A percentile compares a stretch with the other conserved stretches of the same genome.
phyloP scores from a whole-genome alignment of 2,329 filamentous ascomycete genomes.

The Paraphaeosphaeria minitans region DNA sequence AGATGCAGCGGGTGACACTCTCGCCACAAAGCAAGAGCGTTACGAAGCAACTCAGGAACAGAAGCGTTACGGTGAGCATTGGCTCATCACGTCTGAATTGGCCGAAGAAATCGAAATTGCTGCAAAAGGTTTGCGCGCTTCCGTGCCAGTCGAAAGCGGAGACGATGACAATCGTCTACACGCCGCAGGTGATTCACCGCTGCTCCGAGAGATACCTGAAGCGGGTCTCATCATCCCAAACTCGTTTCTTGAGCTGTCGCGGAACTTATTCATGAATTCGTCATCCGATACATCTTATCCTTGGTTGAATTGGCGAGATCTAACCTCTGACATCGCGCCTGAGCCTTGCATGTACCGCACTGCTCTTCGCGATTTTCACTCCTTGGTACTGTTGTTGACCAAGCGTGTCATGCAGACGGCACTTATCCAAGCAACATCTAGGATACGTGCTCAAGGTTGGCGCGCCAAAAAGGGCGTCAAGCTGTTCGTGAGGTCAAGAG shows the following conservation, averaged over 20 bases:
- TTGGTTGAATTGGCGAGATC: constrained; percentile 41
- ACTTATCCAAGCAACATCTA: constrained; percentile 72
- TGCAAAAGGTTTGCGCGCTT: constrained; percentile 23
- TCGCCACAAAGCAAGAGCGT: constrained; percentile 68
- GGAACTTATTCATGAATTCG: constrained; percentile 45
- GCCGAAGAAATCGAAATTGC: constrained; percentile 45
- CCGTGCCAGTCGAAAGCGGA: constrained; percentile 16
- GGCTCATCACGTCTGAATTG: constrained; percentile 62
- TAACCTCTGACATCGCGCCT: constrained; percentile 27
- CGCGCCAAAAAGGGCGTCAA: constrained; percentile 33
- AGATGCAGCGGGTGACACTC: constrained; percentile 69
- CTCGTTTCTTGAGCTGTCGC: constrained; percentile 38
- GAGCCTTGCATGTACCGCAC: constrained; percentile 75
- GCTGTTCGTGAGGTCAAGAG: constrained; percentile 50
- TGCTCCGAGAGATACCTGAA: constrained; percentile 41
- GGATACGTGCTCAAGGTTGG: constrained; percentile 60
- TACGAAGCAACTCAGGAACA: constrained; percentile 66
- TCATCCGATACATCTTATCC: constrained; percentile 31
- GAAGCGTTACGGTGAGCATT: constrained; percentile 65
- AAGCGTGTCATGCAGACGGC: constrained; percentile 71
- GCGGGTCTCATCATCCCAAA: constrained; percentile 36
- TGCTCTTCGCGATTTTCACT: constrained; percentile 76
- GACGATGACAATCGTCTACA: constrained; percentile 14
- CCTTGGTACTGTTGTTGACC: constrained; percentile 69
- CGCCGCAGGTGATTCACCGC: constrained; percentile 9